These are phyloP conservation scores for Urostyla sp. DNA, from an alignment of 73 alveolate species.

Conservation along the genomic window DNA sequence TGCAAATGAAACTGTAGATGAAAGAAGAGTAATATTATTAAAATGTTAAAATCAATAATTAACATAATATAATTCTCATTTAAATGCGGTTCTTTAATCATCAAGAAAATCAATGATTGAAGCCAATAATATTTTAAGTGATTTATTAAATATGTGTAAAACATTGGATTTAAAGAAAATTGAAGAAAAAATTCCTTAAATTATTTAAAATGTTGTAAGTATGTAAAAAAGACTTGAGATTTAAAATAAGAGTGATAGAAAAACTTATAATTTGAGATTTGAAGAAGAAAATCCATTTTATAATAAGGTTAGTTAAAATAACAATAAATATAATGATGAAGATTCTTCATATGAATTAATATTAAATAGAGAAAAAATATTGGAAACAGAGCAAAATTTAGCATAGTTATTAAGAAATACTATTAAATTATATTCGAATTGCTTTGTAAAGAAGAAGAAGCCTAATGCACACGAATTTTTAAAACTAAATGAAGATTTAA, in stretches of 20 bases:
- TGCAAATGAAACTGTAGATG: conserved; percentile 32
- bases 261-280: conserved; percentile 11
- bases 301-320: not conserved
- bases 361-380: conserved; percentile 40
- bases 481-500: conserved; percentile 31
- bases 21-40: conserved; percentile 43
- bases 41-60: conserved; percentile 22
- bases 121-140: conserved; percentile 26
- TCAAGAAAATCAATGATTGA: conserved; percentile 33
- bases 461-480: conserved; percentile 41
- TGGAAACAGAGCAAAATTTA: conserved; percentile 38
- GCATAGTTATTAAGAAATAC: conserved; percentile 14
- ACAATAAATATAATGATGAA: conserved; percentile 12
- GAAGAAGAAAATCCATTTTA: conserved; percentile 51
- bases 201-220: conserved; percentile 13
- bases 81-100: conserved; percentile 3
- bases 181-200: conserved; percentile 33
- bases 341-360: not conserved
- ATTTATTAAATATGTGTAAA: conserved; percentile 32
- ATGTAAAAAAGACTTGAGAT: conserved; percentile 28
- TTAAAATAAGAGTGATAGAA: not conserved
- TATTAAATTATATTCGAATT: conserved; percentile 7
- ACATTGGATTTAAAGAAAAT: not conserved
- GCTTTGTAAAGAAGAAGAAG: conserved; percentile 19
- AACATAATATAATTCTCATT: conserved; percentile 25